Evolutionary conservation across 1,139 yeast genomes (phyloP).

Genomic region (Diutina mesorugosa): DNA sequence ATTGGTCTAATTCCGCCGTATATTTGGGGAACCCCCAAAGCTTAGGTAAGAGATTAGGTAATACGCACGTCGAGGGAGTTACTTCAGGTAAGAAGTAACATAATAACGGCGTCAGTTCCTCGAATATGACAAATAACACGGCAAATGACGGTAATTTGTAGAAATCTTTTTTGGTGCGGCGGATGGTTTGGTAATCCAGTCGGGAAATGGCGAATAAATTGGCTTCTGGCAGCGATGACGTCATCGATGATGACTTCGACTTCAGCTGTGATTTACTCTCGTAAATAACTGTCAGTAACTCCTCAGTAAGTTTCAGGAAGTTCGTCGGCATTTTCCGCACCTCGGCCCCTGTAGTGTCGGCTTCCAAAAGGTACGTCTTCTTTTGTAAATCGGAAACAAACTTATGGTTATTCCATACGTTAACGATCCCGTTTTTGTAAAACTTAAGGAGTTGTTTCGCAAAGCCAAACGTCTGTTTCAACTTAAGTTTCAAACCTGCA

Average conservation of each 20-base stretch:
- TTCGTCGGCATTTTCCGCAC: conserved; percentile 9
- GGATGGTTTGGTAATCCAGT: conserved; percentile 37
- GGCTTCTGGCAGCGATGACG: conserved; percentile 7
- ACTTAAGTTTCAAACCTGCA: conserved; percentile 12
- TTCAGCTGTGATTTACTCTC: conserved; percentile 16
- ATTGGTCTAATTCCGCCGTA: conserved; percentile 3
- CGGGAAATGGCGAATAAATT: conserved; percentile 32
- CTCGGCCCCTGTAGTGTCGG: conserved; percentile 16
- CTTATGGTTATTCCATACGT: conserved; percentile 33
- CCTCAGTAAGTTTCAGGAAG: conserved; percentile 16
- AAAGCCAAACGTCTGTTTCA: conserved; percentile 23
- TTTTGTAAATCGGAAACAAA: conserved; percentile 13
- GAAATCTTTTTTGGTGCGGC: conserved; percentile 47
- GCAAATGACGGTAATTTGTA: conserved; percentile 54
- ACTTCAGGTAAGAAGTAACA: conserved; percentile 48
- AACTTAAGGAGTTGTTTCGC: conserved; percentile 30
- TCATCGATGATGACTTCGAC: too few relatives aligned
- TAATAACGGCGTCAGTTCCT: conserved; percentile 52
- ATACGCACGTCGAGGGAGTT: conserved; percentile 58
- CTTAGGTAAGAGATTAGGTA: conserved; percentile 36
- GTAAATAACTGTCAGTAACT: conserved; percentile 24
- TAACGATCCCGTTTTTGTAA: conserved; percentile 38
- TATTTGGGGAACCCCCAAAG: conserved; percentile 14
- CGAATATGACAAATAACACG: conserved; percentile 39
- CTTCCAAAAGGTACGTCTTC: conserved; percentile 12